Conservation (phyloP, 805 yeast genomes). For the Suhomyces tanzawaensis region DNA sequence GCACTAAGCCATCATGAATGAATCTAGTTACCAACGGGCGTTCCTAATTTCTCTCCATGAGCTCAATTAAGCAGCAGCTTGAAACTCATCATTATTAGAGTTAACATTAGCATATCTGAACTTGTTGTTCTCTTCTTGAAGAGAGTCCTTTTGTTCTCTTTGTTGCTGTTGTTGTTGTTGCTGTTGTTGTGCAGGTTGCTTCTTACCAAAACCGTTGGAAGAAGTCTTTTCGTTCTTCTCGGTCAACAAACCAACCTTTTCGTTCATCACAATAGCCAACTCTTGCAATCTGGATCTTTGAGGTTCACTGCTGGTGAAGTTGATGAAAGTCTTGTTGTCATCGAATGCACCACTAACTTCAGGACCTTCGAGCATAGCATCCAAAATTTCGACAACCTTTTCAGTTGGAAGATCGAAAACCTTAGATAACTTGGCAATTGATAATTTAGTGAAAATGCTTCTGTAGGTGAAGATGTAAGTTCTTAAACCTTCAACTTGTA, state of each 20-base stretch:
- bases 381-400: constrained; percentile 60
- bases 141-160: constrained; percentile 23
- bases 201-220: constrained; percentile 63
- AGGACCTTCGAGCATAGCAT: constrained; percentile 72
- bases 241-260: constrained; percentile 70
- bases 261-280: constrained; percentile 80
- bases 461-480: constrained; percentile 89
- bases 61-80: constrained; percentile 23
- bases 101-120: constrained; percentile 46
- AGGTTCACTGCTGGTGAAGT: constrained; percentile 65
- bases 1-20: neutral
- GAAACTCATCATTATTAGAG: constrained; percentile 44
- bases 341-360: constrained; percentile 77
- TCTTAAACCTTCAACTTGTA: constrained; percentile 87
- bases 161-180: constrained; percentile 26
- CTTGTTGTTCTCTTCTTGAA: constrained; percentile 38
- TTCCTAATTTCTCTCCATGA: neutral
- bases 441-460: constrained; percentile 68
- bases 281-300: constrained; percentile 85
- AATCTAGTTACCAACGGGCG: neutral
- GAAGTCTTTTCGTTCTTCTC: constrained; percentile 86
- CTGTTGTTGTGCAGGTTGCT: constrained; percentile 37
- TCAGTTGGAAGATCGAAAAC: constrained; percentile 62
- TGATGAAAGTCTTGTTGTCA: constrained; percentile 58
- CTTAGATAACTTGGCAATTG: constrained; percentile 60